These are phyloP conservation scores for Dunaliella primolecta DNA, from an alignment of 139 green algal genomes.

Conservation along the genomic window DNA sequence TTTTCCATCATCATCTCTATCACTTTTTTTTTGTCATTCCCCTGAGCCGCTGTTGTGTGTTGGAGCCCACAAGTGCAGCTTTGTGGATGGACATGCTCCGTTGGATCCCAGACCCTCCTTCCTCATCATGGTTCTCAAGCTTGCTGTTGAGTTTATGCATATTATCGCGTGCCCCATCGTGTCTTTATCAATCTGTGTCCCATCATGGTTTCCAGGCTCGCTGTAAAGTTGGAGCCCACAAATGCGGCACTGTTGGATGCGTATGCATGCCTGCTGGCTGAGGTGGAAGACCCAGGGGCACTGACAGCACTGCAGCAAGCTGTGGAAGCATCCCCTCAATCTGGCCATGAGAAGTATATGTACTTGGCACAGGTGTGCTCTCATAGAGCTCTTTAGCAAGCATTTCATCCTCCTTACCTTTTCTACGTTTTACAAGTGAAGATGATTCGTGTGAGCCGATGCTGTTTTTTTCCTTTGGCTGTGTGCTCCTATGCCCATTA, in stretches of 20 bases:
- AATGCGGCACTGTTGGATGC: conserved; percentile 35
- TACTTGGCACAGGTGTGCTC: conserved; percentile 76
- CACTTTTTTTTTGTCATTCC: too few species aligned
- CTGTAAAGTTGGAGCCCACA: conserved; percentile 39
- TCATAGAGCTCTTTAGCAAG: conserved; percentile 19
- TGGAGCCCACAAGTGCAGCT: too few species aligned
- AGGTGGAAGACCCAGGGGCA: conserved; percentile 11
- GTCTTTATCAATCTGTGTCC: too few species aligned
- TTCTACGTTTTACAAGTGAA: conserved; percentile 33
- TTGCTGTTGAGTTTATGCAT: too few species aligned
- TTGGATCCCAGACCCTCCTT: too few species aligned
- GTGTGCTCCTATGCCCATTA: not conserved
- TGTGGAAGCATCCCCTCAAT: not conserved
- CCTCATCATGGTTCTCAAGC: too few species aligned
- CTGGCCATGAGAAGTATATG: conserved; percentile 84
- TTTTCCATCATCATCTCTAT: too few species aligned
- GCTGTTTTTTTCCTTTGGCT: not conserved
- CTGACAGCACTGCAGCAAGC: conserved; percentile 4
- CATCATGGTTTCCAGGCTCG: too few species aligned
- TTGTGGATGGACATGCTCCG: too few species aligned
- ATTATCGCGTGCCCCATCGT: too few species aligned
- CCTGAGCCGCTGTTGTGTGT: too few species aligned
- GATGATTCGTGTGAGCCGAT: conserved; percentile 13
- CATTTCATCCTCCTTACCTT: conserved; percentile 20
- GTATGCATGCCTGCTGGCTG: conserved; percentile 22